Percentiles rank a stretch among this genome's conserved stretches.
These are phyloP conservation scores for Candida xiaguanensis DNA, from an alignment of 805 yeast genomes.

Conservation along the genomic window DNA sequence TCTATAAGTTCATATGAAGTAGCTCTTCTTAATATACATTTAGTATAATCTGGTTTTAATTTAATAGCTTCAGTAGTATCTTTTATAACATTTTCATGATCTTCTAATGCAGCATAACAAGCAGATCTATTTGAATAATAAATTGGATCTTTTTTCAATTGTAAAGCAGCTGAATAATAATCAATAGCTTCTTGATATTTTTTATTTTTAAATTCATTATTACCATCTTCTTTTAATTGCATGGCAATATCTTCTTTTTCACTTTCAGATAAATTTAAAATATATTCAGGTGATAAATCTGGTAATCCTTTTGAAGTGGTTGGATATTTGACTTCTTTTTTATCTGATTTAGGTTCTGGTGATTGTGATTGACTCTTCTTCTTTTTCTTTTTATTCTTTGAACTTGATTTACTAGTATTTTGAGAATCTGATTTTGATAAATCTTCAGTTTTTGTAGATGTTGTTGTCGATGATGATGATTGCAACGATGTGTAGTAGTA, in stretches of 20 bases:
- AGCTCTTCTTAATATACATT: slow-evolving; percentile 91
- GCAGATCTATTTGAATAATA: slow-evolving; percentile 96
- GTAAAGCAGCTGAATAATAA: slow-evolving; percentile 74
- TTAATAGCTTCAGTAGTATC: slow-evolving; percentile 85
- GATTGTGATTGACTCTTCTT: slow-evolving; percentile 13
- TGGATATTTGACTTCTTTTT: slow-evolving; percentile 41
- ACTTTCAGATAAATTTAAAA: slow-evolving; percentile 43
- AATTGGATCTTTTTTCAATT: slow-evolving; percentile 76
- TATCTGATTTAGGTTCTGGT: slow-evolving; percentile 20
- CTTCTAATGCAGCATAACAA: slow-evolving; percentile 78
- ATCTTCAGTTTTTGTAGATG: neutral
- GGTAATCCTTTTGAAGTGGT: slow-evolving; percentile 56
- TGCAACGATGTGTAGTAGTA: slow-evolving; percentile 39
- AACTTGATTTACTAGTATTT: slow-evolving; percentile 25
- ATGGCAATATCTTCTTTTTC: slow-evolving; percentile 64
- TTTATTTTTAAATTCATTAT: slow-evolving; percentile 67
- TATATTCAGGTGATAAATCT: slow-evolving; percentile 43
- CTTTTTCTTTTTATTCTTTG: slow-evolving; percentile 42
- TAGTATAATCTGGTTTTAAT: slow-evolving; percentile 84
- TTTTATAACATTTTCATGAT: slow-evolving; percentile 78
- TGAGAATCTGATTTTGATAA: slow-evolving; percentile 3
- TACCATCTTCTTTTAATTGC: slow-evolving; percentile 87
- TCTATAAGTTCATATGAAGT: slow-evolving; percentile 83
- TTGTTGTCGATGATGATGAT: slow-evolving; percentile 9
- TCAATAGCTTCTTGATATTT: slow-evolving; percentile 72